Base-by-base conservation (phyloP, 2,329 filamentous ascomycete genomes). In the Fusarium sambucinum region DNA sequence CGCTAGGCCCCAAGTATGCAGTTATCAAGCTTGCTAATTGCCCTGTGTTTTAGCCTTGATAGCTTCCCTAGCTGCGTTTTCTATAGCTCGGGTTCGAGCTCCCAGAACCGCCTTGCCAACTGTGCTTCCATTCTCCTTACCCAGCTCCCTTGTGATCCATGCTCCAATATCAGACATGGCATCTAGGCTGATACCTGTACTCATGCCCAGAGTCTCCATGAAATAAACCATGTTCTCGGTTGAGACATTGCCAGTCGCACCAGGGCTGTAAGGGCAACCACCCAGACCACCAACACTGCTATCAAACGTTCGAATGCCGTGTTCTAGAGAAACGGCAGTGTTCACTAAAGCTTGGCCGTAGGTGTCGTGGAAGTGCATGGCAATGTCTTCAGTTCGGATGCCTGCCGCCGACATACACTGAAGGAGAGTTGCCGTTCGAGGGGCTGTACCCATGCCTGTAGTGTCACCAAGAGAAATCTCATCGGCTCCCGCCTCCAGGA, bases 391-490 rank as follows among this genome's bases (percentile, higher is more conserved):
- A 55, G 85, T 86, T 21, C 90, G 85, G 19, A 96, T 85, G 1
- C 90, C 90, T 3, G 90, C 91, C 2, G 88, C 85, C 11, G 83
- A 79, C 78, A 93, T 81, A 57, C 89, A 89, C 67, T 85, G 84
- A 59, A 94, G 82, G 46, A 94, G 81, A 57, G 87, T 86, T 56
- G 83, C 81, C 4, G 90, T 93, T 57, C 88, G 83, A 19, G 89
- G 89, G n/a, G 89, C 90, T 0, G 92, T 96, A 32, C 94, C 94
- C 86, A 96, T 94, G 19, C 94, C 94, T 0, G 94, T 95, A 0
- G 94, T 97, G 75, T 97, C 94, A 9, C 93, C 94, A 1, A 97
- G 86, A 2, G 92, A 92, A 70, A 97, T 94, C 83, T 97, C 93
- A 75, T 97, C 93, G 21, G 93, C 94, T 19, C 94, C 94, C 84